Evolutionary conservation across 257 asterid species (phyloP).

Genomic region (Dorcoceras hygrometricum): DNA sequence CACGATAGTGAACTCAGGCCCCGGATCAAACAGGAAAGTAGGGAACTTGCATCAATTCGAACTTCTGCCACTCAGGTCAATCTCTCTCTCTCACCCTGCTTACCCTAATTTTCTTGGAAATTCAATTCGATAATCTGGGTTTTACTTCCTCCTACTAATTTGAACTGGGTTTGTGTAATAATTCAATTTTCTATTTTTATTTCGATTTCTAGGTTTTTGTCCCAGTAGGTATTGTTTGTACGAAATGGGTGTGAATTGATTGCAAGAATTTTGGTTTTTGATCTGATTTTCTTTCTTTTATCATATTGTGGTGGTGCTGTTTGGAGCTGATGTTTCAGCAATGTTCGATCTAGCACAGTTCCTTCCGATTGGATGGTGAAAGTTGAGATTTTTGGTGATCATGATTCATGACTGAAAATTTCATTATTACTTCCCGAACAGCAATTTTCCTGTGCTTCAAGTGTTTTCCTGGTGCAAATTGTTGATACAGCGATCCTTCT

Average conservation of each 20-base stretch:
- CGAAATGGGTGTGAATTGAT: slow-evolving; percentile 25
- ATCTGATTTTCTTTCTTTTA: slow-evolving; percentile 4
- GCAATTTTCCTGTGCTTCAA: slow-evolving; percentile 14
- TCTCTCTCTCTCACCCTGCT: slow-evolving; percentile 11
- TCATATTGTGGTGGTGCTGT: neutral
- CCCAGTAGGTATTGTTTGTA: neutral
- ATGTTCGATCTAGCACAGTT: neutral
- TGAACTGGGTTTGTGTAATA: slow-evolving; percentile 34
- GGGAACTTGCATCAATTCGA: slow-evolving; percentile 11
- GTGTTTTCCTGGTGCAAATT: neutral
- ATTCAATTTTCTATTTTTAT: slow-evolving; percentile 13
- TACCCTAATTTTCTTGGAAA: slow-evolving; percentile 1
- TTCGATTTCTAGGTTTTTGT: slow-evolving; percentile 9
- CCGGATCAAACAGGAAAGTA: neutral
- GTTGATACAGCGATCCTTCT: neutral
- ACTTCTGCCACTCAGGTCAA: slow-evolving; percentile 26
- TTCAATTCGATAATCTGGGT: slow-evolving; percentile 7
- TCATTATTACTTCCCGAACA: neutral
- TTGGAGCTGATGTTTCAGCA: slow-evolving; percentile 9
- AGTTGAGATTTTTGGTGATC: slow-evolving; percentile 26
- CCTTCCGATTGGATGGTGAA: slow-evolving; percentile 22
- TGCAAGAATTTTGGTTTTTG: neutral
- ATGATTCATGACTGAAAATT: slow-evolving; percentile 13
- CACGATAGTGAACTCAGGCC: neutral
- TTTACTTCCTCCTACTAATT: slow-evolving; percentile 22